Evolutionary conservation across 768 basidiomycete species (phyloP).

Genomic region (Roridomyces roridus): DNA sequence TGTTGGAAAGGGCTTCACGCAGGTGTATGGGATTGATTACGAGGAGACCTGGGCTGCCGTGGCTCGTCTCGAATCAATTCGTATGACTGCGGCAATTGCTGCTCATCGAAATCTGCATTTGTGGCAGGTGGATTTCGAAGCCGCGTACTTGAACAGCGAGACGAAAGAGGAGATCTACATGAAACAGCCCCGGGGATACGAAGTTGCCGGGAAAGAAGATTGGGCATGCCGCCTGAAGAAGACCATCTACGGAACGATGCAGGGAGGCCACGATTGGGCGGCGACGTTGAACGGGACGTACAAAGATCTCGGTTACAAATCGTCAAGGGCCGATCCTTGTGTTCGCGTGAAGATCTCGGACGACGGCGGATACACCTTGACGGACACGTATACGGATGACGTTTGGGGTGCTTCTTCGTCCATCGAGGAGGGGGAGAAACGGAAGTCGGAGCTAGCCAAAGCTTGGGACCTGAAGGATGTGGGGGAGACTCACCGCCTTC

Average conservation of each 20-base stretch:
- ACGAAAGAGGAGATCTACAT: conserved; percentile 32
- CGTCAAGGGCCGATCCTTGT: neutral
- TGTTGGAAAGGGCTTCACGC: no score
- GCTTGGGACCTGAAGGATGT: no score
- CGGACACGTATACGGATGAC: no score
- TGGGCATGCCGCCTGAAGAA: neutral
- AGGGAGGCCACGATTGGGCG: neutral
- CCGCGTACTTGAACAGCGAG: conserved; percentile 31
- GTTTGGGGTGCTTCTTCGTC: no score
- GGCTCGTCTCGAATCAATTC: no score
- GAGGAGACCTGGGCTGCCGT: no score
- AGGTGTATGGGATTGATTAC: no score
- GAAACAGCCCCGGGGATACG: conserved; percentile 26
- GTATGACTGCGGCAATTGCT: no score
- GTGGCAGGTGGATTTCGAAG: conserved; percentile 24
- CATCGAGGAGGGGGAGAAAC: no score
- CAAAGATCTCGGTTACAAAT: neutral
- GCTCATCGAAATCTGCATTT: neutral
- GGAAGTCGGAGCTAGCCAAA: no score
- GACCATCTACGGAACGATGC: conserved; percentile 3
- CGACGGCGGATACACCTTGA: no score
- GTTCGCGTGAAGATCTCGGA: neutral
- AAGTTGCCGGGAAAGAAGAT: neutral
- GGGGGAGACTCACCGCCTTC: no score
- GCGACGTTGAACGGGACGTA: neutral